Base-by-base conservation (phyloP, 257 asterid species). In the Primulina huaijiensis region DNA sequence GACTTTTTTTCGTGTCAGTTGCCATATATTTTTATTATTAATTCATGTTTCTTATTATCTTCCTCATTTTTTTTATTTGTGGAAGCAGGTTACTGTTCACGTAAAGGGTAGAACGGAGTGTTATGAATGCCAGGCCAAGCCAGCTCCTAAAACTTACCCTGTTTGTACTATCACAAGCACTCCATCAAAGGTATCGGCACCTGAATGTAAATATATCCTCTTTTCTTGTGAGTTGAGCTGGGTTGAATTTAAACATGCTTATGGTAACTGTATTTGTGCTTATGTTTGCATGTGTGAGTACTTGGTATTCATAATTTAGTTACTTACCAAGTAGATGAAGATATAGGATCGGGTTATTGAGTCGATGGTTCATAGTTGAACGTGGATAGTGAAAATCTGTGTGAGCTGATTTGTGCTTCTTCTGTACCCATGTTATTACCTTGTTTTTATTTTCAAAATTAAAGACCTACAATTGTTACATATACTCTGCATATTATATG, bases 121-220 rank as follows among this genome's bases (percentile, higher is more conserved):
- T 64, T 94, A 94, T 70, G 99, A 94, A 78, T 94, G 99, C 84
- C 95, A 94, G 82, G 88, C 98, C 60, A 94, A 94, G 79, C 99
- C 95, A 68, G 90, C 99, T 76, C 99, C 99, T 5, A 94, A 94
- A 82, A 91, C 97, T 74, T 94, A 94, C 76, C 99, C 99, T 17
- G 98, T 94, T 40, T 94, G 99, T 72, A 94, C 99, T 11, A 94
- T 94, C 65, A 91, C 99, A 64, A 94, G 93, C 78, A 94, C 99
- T 60, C 99, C 99, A 67, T 89, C 99, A 61, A 89, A 94, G 99
- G 99, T 94, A 76, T 60, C 60, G 29, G 8, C 4, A n/a, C 35
- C 31, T 74, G 38, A 58, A 8, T 74, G 40, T 58, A 37, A 38
- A 62, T 30, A 68, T 5, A 50, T 62, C 9, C 23, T 38, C 71